Conservation (phyloP, 148 eudicot species). For the Arbutus unedo region DNA sequence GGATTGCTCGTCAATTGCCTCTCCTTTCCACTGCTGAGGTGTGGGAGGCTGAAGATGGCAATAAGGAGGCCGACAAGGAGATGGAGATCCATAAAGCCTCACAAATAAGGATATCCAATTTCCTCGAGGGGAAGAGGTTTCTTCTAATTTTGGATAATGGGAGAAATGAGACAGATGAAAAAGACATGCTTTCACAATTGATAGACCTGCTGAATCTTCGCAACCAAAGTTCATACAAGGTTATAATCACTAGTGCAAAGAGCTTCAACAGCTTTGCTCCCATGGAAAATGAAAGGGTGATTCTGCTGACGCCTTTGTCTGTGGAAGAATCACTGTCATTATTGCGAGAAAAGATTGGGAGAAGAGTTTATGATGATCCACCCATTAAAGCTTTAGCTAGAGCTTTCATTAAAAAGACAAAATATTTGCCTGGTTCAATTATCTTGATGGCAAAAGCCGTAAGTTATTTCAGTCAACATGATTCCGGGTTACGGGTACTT, state of each 20-base stretch:
- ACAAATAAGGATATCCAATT: background rate
- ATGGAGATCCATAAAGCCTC: background rate
- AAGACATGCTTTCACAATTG: background rate
- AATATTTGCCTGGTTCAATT: conserved; percentile 11
- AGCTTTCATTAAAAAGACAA: conserved; percentile 1
- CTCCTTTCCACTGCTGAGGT: background rate
- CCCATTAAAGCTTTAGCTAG: conserved; percentile 1
- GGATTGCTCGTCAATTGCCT: conserved; percentile 11
- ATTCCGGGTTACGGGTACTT: background rate
- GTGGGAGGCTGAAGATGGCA: background rate
- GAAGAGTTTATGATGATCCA: background rate
- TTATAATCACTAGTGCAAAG: conserved; percentile 15
- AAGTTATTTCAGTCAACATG: conserved; percentile 2
- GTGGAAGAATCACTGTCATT: conserved; percentile 7
- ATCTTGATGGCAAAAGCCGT: conserved; percentile 23
- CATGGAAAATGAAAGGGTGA: background rate
- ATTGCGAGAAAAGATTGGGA: background rate
- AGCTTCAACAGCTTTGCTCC: background rate
- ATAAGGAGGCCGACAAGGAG: background rate
- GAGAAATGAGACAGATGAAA: background rate
- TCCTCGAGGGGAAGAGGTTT: background rate
- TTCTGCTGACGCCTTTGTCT: background rate
- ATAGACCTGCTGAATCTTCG: background rate
- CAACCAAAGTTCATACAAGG: background rate
- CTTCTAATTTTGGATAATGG: conserved; percentile 15